phyloP scores from a whole-genome alignment of 768 basidiomycete species.

The Podaxis rugospora region DNA sequence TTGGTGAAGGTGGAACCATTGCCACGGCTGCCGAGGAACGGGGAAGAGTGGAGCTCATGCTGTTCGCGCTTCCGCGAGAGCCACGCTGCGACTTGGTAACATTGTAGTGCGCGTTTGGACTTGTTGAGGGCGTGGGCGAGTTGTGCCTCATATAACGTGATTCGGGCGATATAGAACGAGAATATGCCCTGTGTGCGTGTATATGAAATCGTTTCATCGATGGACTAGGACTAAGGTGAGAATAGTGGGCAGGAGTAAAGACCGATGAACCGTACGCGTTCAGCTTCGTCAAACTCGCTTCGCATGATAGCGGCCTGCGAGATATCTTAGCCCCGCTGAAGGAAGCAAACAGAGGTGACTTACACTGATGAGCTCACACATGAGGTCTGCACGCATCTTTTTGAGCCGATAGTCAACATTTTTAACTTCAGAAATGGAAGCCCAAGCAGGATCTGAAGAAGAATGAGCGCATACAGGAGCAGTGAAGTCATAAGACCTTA shows the following conservation, averaged over 20 bases:
- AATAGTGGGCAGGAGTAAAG: not conserved
- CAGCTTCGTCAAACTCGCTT: constrained; percentile 62
- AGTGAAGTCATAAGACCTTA: constrained; percentile 21
- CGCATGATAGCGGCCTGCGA: constrained; percentile 60
- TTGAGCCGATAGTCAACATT: constrained; percentile 45
- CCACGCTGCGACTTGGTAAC: constrained; percentile 59
- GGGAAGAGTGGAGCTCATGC: not conserved
- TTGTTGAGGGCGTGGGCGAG: constrained; percentile 65
- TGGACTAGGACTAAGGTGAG: constrained; percentile 13
- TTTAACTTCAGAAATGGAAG: constrained; percentile 44
- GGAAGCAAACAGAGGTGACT: constrained; percentile 14
- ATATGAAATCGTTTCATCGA: constrained; percentile 48
- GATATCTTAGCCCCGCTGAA: not conserved
- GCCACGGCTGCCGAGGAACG: not conserved
- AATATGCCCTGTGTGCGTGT: constrained; percentile 58
- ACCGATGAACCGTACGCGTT: constrained; percentile 39
- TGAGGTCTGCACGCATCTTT: constrained; percentile 66
- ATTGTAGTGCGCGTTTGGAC: constrained; percentile 47
- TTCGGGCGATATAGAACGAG: constrained; percentile 49
- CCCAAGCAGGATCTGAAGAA: constrained; percentile 49
- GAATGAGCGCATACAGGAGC: constrained; percentile 6
- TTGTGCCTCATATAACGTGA: constrained; percentile 67
- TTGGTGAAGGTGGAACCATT: not conserved
- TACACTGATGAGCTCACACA: constrained; percentile 68
- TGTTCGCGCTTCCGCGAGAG: constrained; percentile 26